phyloP scores from a whole-genome alignment of 139 green algal species.

The Astrephomene gubernaculifera region DNA sequence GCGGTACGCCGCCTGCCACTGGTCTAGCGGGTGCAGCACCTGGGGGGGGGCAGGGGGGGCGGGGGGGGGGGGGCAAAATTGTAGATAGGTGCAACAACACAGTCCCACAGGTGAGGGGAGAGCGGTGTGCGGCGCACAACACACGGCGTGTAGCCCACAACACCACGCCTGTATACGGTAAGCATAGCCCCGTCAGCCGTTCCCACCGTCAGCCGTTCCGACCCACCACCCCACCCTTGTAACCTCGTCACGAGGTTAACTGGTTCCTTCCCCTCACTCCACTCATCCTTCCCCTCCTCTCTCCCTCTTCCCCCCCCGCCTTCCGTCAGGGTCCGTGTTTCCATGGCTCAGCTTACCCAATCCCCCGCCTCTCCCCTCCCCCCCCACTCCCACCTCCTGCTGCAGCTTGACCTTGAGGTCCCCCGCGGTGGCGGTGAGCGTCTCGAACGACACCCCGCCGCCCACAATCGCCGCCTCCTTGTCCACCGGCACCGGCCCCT shows the following conservation, averaged over 20 bases:
- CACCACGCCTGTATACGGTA: too few relatives aligned
- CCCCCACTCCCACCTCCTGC: slow-evolving; percentile 17
- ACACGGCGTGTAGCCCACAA: too few relatives aligned
- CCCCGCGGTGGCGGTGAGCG: neutral
- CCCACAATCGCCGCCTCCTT: slow-evolving; percentile 37
- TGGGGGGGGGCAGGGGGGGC: neutral
- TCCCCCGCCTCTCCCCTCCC: neutral
- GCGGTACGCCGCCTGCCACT: slow-evolving; percentile 55
- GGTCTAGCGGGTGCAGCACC: slow-evolving; percentile 51
- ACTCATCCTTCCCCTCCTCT: too few relatives aligned
- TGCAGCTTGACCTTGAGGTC: slow-evolving; percentile 46
- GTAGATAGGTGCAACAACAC: neutral
- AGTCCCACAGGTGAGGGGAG: too few relatives aligned
- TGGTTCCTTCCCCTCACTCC: too few relatives aligned
- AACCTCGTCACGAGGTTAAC: too few relatives aligned
- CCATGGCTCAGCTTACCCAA: neutral
- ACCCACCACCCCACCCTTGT: too few relatives aligned
- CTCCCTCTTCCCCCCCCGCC: neutral
- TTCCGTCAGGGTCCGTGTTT: neutral
- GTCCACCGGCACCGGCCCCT: slow-evolving; percentile 42
- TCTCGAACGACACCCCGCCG: slow-evolving; percentile 25
- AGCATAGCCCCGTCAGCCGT: too few relatives aligned
- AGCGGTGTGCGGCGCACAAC: too few relatives aligned
- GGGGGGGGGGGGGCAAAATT: neutral
- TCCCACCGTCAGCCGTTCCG: too few relatives aligned